A percentile compares a stretch with the other conserved stretches of the same genome.
Conservation (phyloP, 2,329 filamentous ascomycete species). For the Whalleya microplaca region DNA sequence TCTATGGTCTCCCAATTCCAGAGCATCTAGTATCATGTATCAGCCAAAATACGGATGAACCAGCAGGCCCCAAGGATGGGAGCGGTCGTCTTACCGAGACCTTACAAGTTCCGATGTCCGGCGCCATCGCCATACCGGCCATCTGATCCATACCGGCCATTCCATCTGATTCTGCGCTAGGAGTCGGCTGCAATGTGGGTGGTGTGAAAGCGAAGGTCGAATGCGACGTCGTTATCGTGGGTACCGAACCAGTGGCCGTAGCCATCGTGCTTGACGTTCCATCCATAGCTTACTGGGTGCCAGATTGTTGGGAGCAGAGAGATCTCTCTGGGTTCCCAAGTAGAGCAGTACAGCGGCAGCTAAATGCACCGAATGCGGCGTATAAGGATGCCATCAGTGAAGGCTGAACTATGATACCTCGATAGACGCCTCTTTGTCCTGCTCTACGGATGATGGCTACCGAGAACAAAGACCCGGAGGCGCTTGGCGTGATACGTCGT, state of each 20-base stretch:
- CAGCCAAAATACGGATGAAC: not conserved
- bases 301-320: not conserved
- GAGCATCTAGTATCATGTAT: conserved; percentile 62
- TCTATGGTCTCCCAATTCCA: conserved; percentile 81
- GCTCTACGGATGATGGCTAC: not conserved
- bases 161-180: conserved; percentile 3
- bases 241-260: not conserved
- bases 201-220: conserved; percentile 12
- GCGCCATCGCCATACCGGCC: conserved; percentile 16
- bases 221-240: not conserved
- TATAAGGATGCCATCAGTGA: not conserved
- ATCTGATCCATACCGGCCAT: conserved; percentile 6
- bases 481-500: not conserved
- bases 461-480: not conserved
- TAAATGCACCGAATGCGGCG: not conserved
- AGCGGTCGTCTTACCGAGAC: conserved; percentile 26
- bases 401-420: not conserved
- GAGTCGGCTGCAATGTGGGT: conserved; percentile 2
- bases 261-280: conserved; percentile 15
- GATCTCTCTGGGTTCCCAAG: not conserved
- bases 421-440: not conserved
- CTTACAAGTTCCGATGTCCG: conserved; percentile 19
- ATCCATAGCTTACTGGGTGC: conserved; percentile 8
- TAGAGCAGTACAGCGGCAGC: not conserved
- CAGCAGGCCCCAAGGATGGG: not conserved